Evolutionary conservation across 352 stramenopile genomes (phyloP), one percentile per base, ranked within the genome.

Genomic region (Pythium utonaiense): DNA sequence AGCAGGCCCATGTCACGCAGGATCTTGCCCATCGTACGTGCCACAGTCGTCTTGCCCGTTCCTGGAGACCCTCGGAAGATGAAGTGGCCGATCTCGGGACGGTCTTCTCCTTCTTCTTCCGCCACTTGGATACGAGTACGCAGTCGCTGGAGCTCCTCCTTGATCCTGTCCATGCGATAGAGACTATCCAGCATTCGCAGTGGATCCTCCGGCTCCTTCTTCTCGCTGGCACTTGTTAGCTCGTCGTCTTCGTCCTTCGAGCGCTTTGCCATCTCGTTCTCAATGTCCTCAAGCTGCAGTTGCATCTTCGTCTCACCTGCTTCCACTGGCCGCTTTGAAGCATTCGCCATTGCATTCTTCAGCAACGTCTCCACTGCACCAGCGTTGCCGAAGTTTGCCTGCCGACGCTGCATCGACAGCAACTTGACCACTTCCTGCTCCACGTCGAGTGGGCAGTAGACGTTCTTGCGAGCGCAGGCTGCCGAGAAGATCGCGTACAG

Each of bases 1-100:
- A 98, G 68, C 1, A 98, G 75, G 14, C 89, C 93, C 68, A 99
- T 88, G 17, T 89, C 77, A 63, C 98, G 89, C 45, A 98, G 90
- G 53, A 98, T 95, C 59, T 97, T 87, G 3, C 90, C 95, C 68
- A 99, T 90, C 6, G 89, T 75, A 19, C 91, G 79, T 12, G 95
- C 94, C 1, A 99, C 91, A 1, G 81, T 94, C 1, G 85, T 97
- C 67, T 97, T 97, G 16, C 89, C 88, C 0, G 86, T 97, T 1
- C 90, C 90, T 7, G 90, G 87, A 4, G 78, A 86, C 1, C 91
- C 90, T n/a, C 78, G 88, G 53, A 98, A 97, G 10, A 92, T 69
- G 69, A 96, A 91, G 64, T 97, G 80, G 3, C 80, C 83, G 30
- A 91, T 77, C 50, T 83, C 60, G 1, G 83, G 79, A 14, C 80